phyloP scores from a whole-genome alignment of 257 asterid genomes.

The Knoxia roxburghii region DNA sequence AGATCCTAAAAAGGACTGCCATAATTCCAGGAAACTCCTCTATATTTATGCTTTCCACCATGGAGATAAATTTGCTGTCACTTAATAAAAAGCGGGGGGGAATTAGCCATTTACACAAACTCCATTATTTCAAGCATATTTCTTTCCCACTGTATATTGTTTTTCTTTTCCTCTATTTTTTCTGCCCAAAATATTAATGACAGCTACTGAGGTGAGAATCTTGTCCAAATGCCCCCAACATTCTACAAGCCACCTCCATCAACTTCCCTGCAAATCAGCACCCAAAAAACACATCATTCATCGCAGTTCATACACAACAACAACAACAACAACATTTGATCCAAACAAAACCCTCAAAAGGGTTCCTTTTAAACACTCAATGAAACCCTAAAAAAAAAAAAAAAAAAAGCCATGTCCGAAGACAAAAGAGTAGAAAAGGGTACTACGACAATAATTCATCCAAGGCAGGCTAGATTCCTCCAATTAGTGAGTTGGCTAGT shows the following conservation, averaged over 20 bases:
- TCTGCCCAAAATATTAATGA: slow-evolving; percentile 33
- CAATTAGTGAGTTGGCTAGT: not conserved
- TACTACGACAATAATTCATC: too few species aligned
- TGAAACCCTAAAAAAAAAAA: too few species aligned
- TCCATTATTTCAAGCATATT: slow-evolving; percentile 16
- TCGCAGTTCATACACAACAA: not conserved
- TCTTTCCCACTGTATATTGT: slow-evolving; percentile 26
- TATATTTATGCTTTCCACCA: not conserved
- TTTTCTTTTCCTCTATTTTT: slow-evolving; percentile 15
- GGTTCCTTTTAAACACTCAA: too few species aligned
- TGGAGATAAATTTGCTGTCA: not conserved
- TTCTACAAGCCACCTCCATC: slow-evolving; percentile 72
- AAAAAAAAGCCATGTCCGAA: too few species aligned
- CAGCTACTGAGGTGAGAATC: slow-evolving; percentile 60
- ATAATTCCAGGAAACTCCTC: slow-evolving; percentile 15
- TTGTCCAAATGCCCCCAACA: slow-evolving; percentile 72
- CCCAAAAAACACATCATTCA: too few species aligned
- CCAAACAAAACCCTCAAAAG: too few species aligned
- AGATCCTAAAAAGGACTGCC: slow-evolving; percentile 38
- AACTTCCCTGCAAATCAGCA: slow-evolving; percentile 53
- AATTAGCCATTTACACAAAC: slow-evolving; percentile 12
- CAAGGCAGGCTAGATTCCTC: not conserved
- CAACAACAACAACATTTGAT: too few species aligned
- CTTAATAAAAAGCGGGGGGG: not conserved
- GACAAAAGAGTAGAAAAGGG: too few species aligned